A percentile compares a stretch with the other conserved stretches of the same genome.
phyloP scores from a whole-genome alignment of 2,329 filamentous ascomycete species.

The Aphanoascus verrucosus region DNA sequence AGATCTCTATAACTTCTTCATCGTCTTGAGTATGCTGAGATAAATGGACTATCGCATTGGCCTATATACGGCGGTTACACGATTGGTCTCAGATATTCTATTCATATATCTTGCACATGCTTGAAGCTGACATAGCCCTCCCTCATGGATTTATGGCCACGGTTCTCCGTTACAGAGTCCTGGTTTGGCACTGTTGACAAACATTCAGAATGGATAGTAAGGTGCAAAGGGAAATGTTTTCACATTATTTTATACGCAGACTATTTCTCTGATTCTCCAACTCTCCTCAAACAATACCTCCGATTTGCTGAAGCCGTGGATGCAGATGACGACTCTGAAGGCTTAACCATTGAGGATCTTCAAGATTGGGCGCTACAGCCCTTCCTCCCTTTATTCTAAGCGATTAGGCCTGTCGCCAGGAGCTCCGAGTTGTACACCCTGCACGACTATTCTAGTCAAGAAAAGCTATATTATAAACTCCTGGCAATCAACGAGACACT shows the following conservation, averaged over 20 bases:
- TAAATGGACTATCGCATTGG: no score
- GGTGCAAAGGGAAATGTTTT: constrained; percentile 10
- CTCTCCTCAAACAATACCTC: constrained; percentile 6
- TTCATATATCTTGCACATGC: no score
- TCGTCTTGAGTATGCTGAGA: no score
- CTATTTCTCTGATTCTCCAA: constrained; percentile 5
- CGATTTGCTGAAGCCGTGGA: background rate
- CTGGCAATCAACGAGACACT: background rate
- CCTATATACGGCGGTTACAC: no score
- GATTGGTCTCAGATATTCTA: no score
- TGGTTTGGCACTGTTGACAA: constrained; percentile 9
- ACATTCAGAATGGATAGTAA: constrained; percentile 5
- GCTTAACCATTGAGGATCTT: constrained; percentile 4
- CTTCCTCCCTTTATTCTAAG: constrained; percentile 10
- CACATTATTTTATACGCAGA: constrained; percentile 5
- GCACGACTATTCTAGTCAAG: constrained; percentile 6
- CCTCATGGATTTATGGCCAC: constrained; percentile 9
- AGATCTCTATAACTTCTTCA: no score
- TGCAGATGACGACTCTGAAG: background rate
- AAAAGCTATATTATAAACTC: constrained; percentile 6
- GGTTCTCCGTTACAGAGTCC: constrained; percentile 5
- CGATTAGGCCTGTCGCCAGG: no score
- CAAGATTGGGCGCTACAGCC: constrained; percentile 8
- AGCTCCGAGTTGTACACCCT: no score
- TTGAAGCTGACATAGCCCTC: no score